Evolutionary conservation across 345 rosid genomes (phyloP).

Genomic region (Ailanthus altissimus): DNA sequence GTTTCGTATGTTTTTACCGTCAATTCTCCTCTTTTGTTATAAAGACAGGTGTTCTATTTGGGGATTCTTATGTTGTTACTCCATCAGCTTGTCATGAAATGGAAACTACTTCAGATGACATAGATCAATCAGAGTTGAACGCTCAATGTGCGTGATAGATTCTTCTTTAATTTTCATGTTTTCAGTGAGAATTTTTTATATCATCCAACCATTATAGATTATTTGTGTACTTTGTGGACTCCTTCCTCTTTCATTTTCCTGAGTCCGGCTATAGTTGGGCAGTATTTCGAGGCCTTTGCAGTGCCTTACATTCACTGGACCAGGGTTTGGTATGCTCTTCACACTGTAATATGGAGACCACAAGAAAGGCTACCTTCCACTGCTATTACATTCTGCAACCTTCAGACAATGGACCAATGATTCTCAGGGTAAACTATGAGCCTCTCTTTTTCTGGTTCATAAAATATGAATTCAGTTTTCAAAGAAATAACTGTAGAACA

Average conservation of each 20-base stretch:
- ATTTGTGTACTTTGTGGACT: background rate
- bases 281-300: constrained; percentile 85
- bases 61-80: constrained; percentile 64
- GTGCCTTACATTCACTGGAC: constrained; percentile 66
- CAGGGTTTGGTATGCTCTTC: constrained; percentile 82
- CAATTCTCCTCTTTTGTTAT: constrained; percentile 15
- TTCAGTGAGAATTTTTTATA: constrained; percentile 10
- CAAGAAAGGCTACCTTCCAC: constrained; percentile 50
- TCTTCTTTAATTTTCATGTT: constrained; percentile 8
- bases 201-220: constrained; percentile 1
- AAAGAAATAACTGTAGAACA: background rate
- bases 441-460: constrained; percentile 19
- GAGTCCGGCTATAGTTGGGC: constrained; percentile 25
- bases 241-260: constrained; percentile 20
- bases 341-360: constrained; percentile 61
- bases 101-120: constrained; percentile 56
- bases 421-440: constrained; percentile 66
- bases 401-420: constrained; percentile 83
- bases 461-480: constrained; percentile 4
- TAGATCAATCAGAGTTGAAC: constrained; percentile 66
- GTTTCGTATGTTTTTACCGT: background rate
- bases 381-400: constrained; percentile 90
- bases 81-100: constrained; percentile 70
- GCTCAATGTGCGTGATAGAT: constrained; percentile 55
- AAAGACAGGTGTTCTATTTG: constrained; percentile 57